A percentile compares a stretch with the other conserved stretches of the same genome.
phyloP scores from a whole-genome alignment of 2,329 filamentous ascomycete genomes.

The Penicillium sp. region DNA sequence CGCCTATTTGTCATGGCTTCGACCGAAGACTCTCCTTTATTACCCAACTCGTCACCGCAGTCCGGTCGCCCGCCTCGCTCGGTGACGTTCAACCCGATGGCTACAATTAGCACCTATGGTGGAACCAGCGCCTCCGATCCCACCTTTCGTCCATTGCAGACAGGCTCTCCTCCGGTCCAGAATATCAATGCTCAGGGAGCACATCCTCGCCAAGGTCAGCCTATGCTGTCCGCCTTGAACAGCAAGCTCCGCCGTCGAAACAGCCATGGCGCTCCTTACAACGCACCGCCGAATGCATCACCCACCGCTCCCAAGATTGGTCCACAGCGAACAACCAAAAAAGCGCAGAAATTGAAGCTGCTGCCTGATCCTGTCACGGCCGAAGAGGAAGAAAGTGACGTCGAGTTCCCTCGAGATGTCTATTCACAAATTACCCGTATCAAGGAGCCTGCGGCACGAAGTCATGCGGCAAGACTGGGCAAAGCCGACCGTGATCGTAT shows the following conservation, averaged over 20 bases:
- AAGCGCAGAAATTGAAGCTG: conserved; percentile 95
- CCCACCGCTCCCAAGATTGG: conserved; percentile 70
- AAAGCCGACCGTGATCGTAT: conserved; percentile 87
- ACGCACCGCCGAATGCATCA: conserved; percentile 40
- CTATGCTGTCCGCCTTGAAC: conserved; percentile 76
- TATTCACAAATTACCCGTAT: conserved; percentile 98
- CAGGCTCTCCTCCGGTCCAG: conserved; percentile 37
- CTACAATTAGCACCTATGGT: conserved; percentile 45
- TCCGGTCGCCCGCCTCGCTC: conserved; percentile 40
- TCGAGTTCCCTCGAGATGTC: conserved; percentile 90
- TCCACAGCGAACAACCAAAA: conserved; percentile 91
- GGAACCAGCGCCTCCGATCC: conserved; percentile 41
- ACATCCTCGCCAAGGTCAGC: conserved; percentile 41
- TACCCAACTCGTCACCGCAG: conserved; percentile 40
- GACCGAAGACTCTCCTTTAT: conserved; percentile 43
- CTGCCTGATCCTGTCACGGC: conserved; percentile 83
- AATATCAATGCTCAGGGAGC: conserved; percentile 26
- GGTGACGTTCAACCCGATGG: conserved; percentile 49
- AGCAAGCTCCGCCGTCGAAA: conserved; percentile 83
- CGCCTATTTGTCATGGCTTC: conserved; percentile 32
- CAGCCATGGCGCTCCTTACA: conserved; percentile 66
- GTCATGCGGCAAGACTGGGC: conserved; percentile 86
- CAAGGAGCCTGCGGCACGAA: conserved; percentile 88
- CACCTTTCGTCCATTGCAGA: conserved; percentile 42
- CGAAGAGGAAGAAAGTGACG: conserved; percentile 78